Conservation (phyloP, 1,284 basidiomycete genomes). For the Ganoderma meredithae region DNA sequence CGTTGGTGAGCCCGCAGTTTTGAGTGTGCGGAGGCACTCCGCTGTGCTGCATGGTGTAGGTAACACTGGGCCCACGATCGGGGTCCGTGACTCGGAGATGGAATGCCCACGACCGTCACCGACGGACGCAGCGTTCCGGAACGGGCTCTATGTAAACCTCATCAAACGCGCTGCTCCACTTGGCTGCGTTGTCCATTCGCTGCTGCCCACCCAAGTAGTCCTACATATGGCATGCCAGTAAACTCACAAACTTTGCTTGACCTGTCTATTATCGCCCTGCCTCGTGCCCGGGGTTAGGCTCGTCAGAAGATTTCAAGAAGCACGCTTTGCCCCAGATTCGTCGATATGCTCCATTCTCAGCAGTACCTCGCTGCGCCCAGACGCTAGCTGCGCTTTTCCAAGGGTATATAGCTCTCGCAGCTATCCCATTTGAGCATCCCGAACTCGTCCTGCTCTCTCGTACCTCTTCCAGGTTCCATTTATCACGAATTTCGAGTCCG, state of each 20-base stretch:
- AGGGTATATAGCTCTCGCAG: slow-evolving; percentile 17
- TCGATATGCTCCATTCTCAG: slow-evolving; percentile 22
- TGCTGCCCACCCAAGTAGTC: not conserved
- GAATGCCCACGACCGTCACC: not conserved
- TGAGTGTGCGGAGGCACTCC: not conserved
- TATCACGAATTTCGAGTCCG: too few species aligned
- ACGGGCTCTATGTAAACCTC: not conserved
- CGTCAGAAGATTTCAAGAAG: not conserved
- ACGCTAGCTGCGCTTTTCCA: slow-evolving; percentile 21
- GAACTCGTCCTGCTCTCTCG: not conserved
- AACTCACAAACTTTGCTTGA: not conserved
- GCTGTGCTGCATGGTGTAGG: not conserved
- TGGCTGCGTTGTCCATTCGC: not conserved
- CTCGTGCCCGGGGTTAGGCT: not conserved
- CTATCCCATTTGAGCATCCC: not conserved
- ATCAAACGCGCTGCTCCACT: not conserved
- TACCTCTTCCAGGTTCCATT: not conserved
- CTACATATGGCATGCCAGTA: not conserved
- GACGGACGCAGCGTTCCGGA: not conserved
- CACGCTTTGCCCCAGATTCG: slow-evolving; percentile 7
- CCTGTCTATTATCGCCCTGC: slow-evolving; percentile 4
- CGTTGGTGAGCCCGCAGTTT: not conserved
- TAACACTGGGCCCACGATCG: not conserved
- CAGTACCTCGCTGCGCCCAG: slow-evolving; percentile 14
- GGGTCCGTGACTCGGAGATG: not conserved